These are phyloP conservation scores for Euphorbia schlechtendalii DNA, from an alignment of 441 rosid species.

Conservation along the genomic window DNA sequence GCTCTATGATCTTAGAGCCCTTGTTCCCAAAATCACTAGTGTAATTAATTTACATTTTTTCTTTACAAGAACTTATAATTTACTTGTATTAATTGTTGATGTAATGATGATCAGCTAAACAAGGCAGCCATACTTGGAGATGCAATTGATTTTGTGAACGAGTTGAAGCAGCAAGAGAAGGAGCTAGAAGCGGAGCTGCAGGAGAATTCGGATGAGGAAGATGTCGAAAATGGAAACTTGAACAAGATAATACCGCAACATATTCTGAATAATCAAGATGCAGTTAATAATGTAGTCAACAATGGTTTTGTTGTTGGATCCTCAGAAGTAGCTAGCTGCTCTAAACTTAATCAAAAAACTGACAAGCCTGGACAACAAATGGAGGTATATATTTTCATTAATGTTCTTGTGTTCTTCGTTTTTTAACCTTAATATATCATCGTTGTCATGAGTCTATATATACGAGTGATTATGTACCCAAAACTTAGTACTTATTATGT, in stretches of 20 bases:
- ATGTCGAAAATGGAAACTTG: slow-evolving; percentile 29
- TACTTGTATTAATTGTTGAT: not conserved
- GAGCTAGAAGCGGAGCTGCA: slow-evolving; percentile 84
- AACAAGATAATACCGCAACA: slow-evolving; percentile 31
- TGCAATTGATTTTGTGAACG: slow-evolving; percentile 76
- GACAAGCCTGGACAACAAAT: slow-evolving; percentile 73
- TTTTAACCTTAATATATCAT: too few relatives aligned
- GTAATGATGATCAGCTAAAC: slow-evolving; percentile 44
- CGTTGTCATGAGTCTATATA: too few relatives aligned
- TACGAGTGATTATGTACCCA: too few relatives aligned
- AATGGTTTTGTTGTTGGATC: slow-evolving; percentile 31
- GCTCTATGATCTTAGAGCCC: slow-evolving; percentile 60
- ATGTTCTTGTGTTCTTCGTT: too few relatives aligned
- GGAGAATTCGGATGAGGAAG: slow-evolving; percentile 66
- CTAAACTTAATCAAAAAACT: slow-evolving; percentile 41
- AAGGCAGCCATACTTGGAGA: slow-evolving; percentile 86
- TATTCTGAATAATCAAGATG: slow-evolving; percentile 27
- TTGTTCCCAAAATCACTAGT: slow-evolving; percentile 61
- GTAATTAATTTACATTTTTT: slow-evolving; percentile 14
- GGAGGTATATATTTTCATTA: slow-evolving; percentile 46
- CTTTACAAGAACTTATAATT: too few relatives aligned
- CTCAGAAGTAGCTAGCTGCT: slow-evolving; percentile 28
- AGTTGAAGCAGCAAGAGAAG: slow-evolving; percentile 61
- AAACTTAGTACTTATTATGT: too few relatives aligned
- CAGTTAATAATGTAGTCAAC: slow-evolving; percentile 13